phyloP scores from a whole-genome alignment of 257 asterid species.

The Knoxia roxburghii region DNA sequence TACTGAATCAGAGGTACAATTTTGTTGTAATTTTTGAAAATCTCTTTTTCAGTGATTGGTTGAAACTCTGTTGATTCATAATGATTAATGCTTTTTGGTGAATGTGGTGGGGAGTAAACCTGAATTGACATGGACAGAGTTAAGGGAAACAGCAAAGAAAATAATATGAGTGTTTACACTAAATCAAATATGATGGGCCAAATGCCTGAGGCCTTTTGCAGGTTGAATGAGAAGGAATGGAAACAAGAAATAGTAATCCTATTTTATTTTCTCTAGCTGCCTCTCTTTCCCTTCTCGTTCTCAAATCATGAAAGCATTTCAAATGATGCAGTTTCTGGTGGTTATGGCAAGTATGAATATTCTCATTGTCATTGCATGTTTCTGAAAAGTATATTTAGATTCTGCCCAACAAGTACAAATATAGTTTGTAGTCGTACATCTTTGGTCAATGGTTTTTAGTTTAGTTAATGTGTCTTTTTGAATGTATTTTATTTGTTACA shows the following conservation, averaged over 20 bases:
- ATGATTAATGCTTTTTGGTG: not conserved
- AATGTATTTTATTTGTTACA: not conserved
- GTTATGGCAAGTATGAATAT: not conserved
- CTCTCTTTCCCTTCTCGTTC: not conserved
- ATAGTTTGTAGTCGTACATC: not conserved
- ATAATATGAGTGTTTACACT: not conserved
- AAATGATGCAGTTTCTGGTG: not conserved
- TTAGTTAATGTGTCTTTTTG: not conserved
- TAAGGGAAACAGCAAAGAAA: not conserved
- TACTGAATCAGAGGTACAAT: slow-evolving; percentile 88
- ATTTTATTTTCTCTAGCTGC: not conserved
- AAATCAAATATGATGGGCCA: not conserved
- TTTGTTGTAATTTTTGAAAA: not conserved
- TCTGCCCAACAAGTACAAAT: not conserved
- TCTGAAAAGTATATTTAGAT: not conserved
- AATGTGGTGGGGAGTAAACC: not conserved
- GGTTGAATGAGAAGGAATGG: not conserved
- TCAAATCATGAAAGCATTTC: not conserved
- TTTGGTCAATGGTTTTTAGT: not conserved
- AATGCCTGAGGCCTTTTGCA: not conserved
- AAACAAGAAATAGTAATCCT: not conserved
- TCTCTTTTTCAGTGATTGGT: not conserved
- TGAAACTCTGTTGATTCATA: not conserved
- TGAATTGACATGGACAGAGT: not conserved
- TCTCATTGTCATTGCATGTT: not conserved